A percentile compares a stretch with the other conserved stretches of the same genome.
Conservation (phyloP, 805 yeast species). For the Metschnikowia koreensis region DNA sequence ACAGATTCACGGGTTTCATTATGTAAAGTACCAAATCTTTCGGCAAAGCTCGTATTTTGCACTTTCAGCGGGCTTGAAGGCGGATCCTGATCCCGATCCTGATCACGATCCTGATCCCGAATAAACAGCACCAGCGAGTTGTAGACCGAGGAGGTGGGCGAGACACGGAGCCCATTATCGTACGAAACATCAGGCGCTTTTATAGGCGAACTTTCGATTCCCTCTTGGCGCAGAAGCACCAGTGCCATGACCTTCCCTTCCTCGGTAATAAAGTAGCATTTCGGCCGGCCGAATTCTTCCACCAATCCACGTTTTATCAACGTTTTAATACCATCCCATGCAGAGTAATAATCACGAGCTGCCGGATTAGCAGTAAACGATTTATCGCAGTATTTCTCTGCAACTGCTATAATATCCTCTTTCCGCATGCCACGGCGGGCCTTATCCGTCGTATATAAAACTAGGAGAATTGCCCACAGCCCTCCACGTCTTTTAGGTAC, state of each 20-base stretch:
- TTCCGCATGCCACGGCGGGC: constrained; percentile 58
- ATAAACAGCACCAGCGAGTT: constrained; percentile 1
- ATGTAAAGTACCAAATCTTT: not conserved
- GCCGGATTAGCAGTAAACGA: constrained; percentile 61
- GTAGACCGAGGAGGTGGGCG: constrained; percentile 20
- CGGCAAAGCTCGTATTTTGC: not conserved
- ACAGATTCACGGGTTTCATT: not conserved
- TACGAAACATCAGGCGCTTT: constrained; percentile 25
- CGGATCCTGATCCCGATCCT: not conserved
- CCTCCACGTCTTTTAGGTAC: constrained; percentile 78
- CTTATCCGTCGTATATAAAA: constrained; percentile 50
- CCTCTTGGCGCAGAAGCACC: constrained; percentile 49
- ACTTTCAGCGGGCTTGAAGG: constrained; percentile 4
- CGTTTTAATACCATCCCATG: constrained; percentile 71
- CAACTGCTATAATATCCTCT: constrained; percentile 54
- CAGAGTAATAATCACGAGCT: constrained; percentile 63
- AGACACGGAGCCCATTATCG: constrained; percentile 34
- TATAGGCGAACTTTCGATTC: constrained; percentile 24
- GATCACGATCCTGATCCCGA: not conserved
- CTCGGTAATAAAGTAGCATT: constrained; percentile 61
- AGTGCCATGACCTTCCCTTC: constrained; percentile 65
- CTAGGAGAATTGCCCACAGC: constrained; percentile 75
- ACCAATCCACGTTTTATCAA: constrained; percentile 62
- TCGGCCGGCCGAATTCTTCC: constrained; percentile 54
- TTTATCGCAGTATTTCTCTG: constrained; percentile 53